phyloP scores from a whole-genome alignment of 2,329 filamentous ascomycete species.

The Colletotrichum kahawae region DNA sequence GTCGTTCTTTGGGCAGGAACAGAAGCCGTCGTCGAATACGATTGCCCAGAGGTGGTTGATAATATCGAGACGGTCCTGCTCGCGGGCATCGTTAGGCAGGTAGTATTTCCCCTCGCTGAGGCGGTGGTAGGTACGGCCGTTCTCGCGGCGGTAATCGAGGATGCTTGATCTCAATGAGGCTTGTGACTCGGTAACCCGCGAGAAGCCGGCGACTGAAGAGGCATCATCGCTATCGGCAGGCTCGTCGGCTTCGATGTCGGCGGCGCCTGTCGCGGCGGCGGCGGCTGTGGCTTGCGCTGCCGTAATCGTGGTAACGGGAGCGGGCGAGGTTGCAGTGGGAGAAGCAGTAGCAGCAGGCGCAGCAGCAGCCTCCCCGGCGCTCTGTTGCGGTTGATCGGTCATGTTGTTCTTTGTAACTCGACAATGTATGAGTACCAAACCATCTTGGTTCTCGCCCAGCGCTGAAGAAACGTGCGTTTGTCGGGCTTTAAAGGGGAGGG shows the following conservation, averaged over 20 bases:
- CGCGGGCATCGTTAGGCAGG: slow-evolving; percentile 25
- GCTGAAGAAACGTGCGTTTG: too few relatives aligned
- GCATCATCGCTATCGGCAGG: background rate
- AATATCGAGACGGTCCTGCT: slow-evolving; percentile 27
- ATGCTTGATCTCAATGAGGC: background rate
- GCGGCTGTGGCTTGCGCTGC: background rate
- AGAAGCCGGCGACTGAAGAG: background rate
- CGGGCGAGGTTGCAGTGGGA: too few relatives aligned
- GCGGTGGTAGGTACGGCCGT: background rate
- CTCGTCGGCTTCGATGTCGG: accelerated
- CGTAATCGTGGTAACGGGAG: too few relatives aligned
- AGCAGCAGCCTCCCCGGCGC: too few relatives aligned
- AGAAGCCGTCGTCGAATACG: slow-evolving; percentile 34
- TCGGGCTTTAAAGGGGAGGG: too few relatives aligned
- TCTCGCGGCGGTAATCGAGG: background rate
- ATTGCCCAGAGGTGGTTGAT: slow-evolving; percentile 38
- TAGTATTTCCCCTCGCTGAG: slow-evolving; percentile 28
- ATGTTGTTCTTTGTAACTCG: too few relatives aligned
- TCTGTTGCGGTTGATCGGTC: too few relatives aligned
- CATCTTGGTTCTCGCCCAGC: too few relatives aligned
- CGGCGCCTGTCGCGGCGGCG: accelerated
- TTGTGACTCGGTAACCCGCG: accelerated
- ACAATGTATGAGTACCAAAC: too few relatives aligned
- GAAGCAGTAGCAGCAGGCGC: too few relatives aligned
- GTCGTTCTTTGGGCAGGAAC: slow-evolving; percentile 25